Base-by-base conservation (phyloP, 1,284 basidiomycete species). In the Naganishia albida region DNA sequence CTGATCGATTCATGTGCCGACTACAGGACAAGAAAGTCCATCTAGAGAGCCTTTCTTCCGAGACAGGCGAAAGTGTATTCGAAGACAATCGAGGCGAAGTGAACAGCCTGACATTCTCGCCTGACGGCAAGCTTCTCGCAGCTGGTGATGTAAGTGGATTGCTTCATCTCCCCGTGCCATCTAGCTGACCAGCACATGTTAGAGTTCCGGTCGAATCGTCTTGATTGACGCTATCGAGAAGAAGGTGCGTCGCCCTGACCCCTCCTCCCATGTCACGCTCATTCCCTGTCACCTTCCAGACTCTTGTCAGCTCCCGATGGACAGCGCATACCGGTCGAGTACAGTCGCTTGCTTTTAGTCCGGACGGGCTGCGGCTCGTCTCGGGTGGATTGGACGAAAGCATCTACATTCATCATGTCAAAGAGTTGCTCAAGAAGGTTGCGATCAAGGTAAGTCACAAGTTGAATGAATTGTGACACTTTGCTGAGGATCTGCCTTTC, bases 311-410 rank as follows among this genome's bases (percentile, higher is more conserved):
- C 8, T 82, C 84, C 4, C 86, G 87, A 62, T 98, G 95, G 95
- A 86, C 90, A 3, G 88, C 89, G 82, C 95, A 99, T 80, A 85
- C 87, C 3, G 91, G 86, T 0, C 86, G 91, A 23, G 85, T 98
- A 66, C 85, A 88, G 70, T 85, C 89, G 18, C 83, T 98, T 16
- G 81, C 85, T 0, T 98, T 89, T 86, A 88, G 88, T 2, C 75
- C 85, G 1, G 87, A 90, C 72, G 87, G 87, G 3, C 82, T 82
- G 71, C 85, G 93, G 71, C 86, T 90, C 67, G 92, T 88, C 2
- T 93, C 91, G 8, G 92, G 88, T 16, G 91, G 91, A 10, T 83
- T 95, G 42, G 95, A 99, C 76, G 95, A 93, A 30, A 86, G 92
- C 72, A 86, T 96, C 8, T 96, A 93, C 75, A 80, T 98, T 44